Percentiles rank a stretch among this genome's conserved stretches.
These are phyloP conservation scores for Trichoderma sp. DNA, from an alignment of 2,329 filamentous ascomycete species.

Conservation along the genomic window DNA sequence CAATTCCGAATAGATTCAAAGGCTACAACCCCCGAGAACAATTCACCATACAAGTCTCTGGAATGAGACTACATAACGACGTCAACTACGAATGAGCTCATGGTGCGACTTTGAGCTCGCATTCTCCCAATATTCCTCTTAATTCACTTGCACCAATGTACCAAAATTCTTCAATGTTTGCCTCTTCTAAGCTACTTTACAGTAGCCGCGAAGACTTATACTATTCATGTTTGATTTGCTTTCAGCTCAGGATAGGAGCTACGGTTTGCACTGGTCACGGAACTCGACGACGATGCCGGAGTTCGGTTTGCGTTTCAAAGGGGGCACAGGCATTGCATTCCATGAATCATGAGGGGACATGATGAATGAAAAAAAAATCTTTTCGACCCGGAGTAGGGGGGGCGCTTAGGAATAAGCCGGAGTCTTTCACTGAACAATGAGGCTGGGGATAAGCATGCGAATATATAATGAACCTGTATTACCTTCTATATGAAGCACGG, in stretches of 20 bases:
- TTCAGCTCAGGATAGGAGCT: constrained; percentile 22
- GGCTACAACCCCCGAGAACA: background rate
- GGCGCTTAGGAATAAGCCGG: constrained; percentile 5
- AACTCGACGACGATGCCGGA: constrained; percentile 21
- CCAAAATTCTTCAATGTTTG: constrained; percentile 27
- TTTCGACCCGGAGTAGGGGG: background rate
- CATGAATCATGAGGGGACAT: constrained; percentile 23
- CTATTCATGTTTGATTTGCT: constrained; percentile 12
- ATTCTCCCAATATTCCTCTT: background rate
- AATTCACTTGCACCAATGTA: constrained; percentile 27
- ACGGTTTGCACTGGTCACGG: constrained; percentile 20
- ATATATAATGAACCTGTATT: constrained; percentile 4
- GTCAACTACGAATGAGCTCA: background rate
- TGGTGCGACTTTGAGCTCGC: background rate
- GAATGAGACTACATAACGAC: background rate
- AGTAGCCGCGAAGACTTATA: background rate
- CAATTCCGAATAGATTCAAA: background rate
- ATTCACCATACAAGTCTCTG: background rate
- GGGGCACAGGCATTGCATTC: constrained; percentile 20
- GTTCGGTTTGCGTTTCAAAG: constrained; percentile 26
- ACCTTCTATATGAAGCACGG: background rate
- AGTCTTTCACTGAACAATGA: constrained; percentile 11
- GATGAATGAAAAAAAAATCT: constrained; percentile 5
- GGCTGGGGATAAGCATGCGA: constrained; percentile 7
- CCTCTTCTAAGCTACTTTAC: background rate